These are phyloP conservation scores for Cyanodermella asteris DNA, from an alignment of 2,329 filamentous ascomycete species.

Conservation along the genomic window DNA sequence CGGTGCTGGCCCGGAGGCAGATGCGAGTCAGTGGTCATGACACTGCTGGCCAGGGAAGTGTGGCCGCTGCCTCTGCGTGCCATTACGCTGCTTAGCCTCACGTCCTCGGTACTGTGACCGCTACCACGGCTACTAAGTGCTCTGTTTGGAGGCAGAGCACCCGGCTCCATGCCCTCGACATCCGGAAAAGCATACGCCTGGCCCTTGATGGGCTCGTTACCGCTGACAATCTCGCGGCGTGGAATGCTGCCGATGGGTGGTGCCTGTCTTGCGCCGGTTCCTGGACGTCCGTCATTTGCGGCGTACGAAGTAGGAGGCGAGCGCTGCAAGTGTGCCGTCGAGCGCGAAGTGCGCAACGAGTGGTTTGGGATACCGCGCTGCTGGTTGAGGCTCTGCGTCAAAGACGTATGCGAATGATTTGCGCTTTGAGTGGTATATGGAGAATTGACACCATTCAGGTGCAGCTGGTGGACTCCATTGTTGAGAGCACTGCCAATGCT, in stretches of 20 bases:
- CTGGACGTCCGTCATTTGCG: conserved; percentile 20
- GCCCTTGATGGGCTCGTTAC: conserved; percentile 26
- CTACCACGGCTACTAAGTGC: conserved; percentile 13
- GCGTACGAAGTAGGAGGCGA: conserved; percentile 17
- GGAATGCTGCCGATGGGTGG: conserved; percentile 27
- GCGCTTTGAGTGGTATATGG: conserved; percentile 21
- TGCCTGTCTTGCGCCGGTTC: conserved; percentile 17
- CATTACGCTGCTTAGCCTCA: conserved; percentile 15
- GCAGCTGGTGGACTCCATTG: conserved; percentile 24
- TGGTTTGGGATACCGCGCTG: conserved; percentile 13
- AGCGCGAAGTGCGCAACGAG: conserved; percentile 6
- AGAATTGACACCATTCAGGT: conserved; percentile 22
- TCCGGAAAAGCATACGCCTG: conserved; percentile 29
- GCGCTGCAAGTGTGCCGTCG: conserved; percentile 11
- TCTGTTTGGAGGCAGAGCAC: conserved; percentile 15
- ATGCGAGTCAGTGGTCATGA: conserved; percentile 26
- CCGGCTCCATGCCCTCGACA: no score
- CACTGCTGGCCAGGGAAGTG: conserved; percentile 24
- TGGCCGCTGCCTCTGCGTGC: conserved; percentile 24
- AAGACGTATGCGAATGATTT: conserved; percentile 11
- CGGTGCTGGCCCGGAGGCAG: conserved; percentile 22
- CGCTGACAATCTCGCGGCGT: conserved; percentile 26
- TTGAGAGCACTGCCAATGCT: conserved; percentile 28
- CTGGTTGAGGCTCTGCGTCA: conserved; percentile 11
- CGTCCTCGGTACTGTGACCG: conserved; percentile 10